Evolutionary conservation across 768 basidiomycete species (phyloP), one percentile per base, ranked within the genome.

Genomic region (Hydnomerulius pinastri): DNA sequence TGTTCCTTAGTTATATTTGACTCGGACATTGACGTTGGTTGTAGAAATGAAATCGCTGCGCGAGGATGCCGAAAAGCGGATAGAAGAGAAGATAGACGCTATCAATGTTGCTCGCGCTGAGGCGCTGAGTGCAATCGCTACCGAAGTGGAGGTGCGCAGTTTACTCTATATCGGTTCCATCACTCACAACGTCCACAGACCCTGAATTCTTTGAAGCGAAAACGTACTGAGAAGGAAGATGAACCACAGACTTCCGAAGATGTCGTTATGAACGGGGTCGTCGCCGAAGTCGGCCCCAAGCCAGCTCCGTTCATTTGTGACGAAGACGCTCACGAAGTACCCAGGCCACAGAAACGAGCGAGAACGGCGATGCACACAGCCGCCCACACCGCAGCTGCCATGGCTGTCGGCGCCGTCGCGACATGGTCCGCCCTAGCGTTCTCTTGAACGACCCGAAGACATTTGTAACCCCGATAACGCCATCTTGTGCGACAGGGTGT

Each of bases 351-450:
- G 30, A 85, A 83, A 59, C 77, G 85, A 11, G 69, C 72, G 2
- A 70, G 76, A 54, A 74, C 69, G 38, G 62, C 58, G 18, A 38
- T 63, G 40, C 61, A 68, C 27, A 70, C 73, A 4, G 68, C 82
- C 29, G 76, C 73, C 32, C 81, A 81, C 39, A 87, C 86, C 6
- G 79, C 82, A 6, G 78, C 83, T 4, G 82, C 80, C 15, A 77
- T 84, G 27, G 77, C 79, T 1, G 66, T 90, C 33, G 87, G 87
- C 21, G 87, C 86, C 12, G 81, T 83, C 11, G 83, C 81, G 3
- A 77, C 87, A 2, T 90, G 87, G 87, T 80, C 83, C 15, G 85
- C 85, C 21, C 66, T 90, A 50, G 87, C 87, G 1, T 90, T 83
- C 65, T 73, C 71, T 53, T 86, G 59, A 76, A 32, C 20, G 15